Conservation (phyloP, 2,329 filamentous ascomycete species). For the Sporothrix humicola region DNA sequence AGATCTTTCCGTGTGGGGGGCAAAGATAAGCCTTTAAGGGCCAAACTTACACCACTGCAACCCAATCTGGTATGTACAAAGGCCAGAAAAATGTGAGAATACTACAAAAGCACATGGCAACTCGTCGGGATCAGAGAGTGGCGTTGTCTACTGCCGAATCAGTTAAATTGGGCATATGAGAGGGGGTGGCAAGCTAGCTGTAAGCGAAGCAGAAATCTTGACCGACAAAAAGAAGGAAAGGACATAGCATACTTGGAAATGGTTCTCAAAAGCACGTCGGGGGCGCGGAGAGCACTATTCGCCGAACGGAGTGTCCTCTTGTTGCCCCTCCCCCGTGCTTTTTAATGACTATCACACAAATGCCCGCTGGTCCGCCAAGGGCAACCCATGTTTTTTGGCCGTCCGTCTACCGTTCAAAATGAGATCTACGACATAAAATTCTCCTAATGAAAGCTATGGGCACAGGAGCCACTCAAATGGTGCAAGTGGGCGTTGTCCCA, state of each 20-base stretch:
- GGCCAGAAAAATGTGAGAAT: neutral
- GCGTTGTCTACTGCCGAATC: slow-evolving; percentile 8
- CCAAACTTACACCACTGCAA: neutral
- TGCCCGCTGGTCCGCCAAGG: slow-evolving; percentile 15
- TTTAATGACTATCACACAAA: neutral
- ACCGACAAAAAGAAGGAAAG: neutral
- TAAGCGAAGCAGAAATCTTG: neutral
- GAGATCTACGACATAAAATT: neutral
- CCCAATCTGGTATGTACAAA: no score
- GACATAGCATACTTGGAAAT: neutral
- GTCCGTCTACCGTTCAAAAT: neutral
- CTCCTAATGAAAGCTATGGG: neutral
- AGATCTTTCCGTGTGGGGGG: slow-evolving; percentile 26
- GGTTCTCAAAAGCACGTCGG: neutral
- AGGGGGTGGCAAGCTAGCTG: neutral
- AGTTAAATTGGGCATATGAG: neutral
- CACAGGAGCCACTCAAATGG: neutral
- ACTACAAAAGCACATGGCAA: slow-evolving; percentile 8
- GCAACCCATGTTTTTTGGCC: neutral
- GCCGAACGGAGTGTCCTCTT: neutral
- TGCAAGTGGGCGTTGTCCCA: neutral
- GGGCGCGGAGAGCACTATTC: neutral
- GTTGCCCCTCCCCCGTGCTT: neutral
- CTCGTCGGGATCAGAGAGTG: neutral
- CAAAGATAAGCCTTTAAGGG: slow-evolving; percentile 5